Conservation (phyloP, 176 grass and related monocot genomes). For the Puya raimondii region DNA sequence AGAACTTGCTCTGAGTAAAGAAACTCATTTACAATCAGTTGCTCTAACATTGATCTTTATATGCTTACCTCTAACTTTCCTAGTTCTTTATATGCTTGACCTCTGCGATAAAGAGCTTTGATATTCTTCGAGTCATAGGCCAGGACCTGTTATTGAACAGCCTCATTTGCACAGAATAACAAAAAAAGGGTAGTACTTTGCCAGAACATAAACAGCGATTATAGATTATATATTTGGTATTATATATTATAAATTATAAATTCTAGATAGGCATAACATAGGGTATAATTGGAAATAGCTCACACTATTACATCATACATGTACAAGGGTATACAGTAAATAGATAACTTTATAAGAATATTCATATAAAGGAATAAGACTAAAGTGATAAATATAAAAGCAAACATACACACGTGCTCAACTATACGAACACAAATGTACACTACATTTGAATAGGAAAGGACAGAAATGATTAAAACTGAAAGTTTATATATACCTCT, state of each 20-base stretch:
- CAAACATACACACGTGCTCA: too few relatives aligned
- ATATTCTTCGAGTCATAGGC: constrained; percentile 65
- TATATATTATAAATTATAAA: too few relatives aligned
- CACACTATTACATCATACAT: too few relatives aligned
- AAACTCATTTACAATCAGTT: background rate
- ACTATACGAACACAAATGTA: too few relatives aligned
- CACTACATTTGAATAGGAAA: background rate
- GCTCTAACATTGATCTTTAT: constrained; percentile 9
- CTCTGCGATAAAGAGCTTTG: constrained; percentile 94
- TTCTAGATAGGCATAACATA: too few relatives aligned
- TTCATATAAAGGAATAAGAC: too few relatives aligned
- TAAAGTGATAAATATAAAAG: too few relatives aligned
- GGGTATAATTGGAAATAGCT: too few relatives aligned
- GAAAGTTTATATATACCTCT: constrained; percentile 51
- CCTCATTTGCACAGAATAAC: background rate
- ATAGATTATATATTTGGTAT: too few relatives aligned
- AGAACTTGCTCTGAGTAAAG: too few relatives aligned
- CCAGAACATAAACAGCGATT: background rate
- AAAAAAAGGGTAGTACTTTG: background rate
- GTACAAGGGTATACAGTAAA: too few relatives aligned
- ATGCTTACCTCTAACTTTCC: constrained; percentile 65
- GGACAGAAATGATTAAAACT: constrained; percentile 10
- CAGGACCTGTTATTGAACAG: constrained; percentile 59
- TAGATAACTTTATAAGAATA: too few relatives aligned
- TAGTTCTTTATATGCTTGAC: constrained; percentile 83